Base-by-base conservation (phyloP, 441 rosid species). In the Pelargonium fulgidum region DNA sequence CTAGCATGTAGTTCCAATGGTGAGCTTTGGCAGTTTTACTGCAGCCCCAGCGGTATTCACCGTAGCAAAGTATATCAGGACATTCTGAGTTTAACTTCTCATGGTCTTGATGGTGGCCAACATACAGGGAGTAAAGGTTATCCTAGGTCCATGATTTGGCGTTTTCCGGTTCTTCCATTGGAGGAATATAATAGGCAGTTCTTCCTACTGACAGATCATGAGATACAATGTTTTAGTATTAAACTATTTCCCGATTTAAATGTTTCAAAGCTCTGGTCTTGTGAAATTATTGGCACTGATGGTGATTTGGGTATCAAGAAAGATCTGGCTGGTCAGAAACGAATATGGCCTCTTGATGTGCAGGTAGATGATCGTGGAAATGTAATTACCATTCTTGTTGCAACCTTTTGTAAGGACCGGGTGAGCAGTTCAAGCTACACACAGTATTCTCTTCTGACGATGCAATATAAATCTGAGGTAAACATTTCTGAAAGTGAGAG, bases 241-340 rank as follows among this genome's bases (percentile, higher is more conserved):
- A 72, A 79, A 39, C 80, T 83, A 70, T 68, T 68, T 73, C 82
- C 86, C 75, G 85, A 75, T 77, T 71, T 83, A 62, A 66, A 72
- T 61, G 84, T 86, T 65, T 78, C 87, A 62, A 83, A 84, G 82
- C 80, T 88, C 54, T 93, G 99, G 97, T 83, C 88, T 47, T 90
- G 90, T 77, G 91, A 89, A 79, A 86, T 93, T 81, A 86, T 93
- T 69, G 87, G 95, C 33, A 80, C 64, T 76, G 93, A 91, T 82
- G 92, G 86, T 77, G 96, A 91, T 77, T 81, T 81, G 62, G 95
- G 91, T 66, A 89, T 91, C 75, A 87, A 90, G 84, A 89, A 86
- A 85, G 95, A 90, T 82, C 75, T 93, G 77, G 96, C 97, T 66
- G 94, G 99, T 74, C 97, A 93, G 85, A 93, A 89, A 81, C 84